Evolutionary conservation across 768 basidiomycete genomes (phyloP).

Genomic region (Sutorius australiensis): DNA sequence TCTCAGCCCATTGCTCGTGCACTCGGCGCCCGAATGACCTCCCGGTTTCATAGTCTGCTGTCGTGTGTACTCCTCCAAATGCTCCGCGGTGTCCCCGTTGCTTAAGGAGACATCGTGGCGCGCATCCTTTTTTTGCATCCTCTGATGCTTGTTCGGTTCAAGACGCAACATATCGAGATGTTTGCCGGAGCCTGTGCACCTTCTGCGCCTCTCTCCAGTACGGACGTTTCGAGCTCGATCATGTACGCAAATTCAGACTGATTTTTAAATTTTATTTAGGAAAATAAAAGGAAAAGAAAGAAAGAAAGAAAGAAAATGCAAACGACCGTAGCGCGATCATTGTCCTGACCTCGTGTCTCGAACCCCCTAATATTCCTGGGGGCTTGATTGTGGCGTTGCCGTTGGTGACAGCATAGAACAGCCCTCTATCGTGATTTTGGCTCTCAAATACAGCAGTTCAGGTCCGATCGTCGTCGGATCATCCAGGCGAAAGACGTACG

Average conservation of each 20-base stretch:
- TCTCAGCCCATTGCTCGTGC: neutral
- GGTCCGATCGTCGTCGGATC: slow-evolving; percentile 8
- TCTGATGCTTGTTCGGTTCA: slow-evolving; percentile 2
- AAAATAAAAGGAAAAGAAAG: neutral
- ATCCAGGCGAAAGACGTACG: slow-evolving; percentile 7
- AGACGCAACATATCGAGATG: too few species aligned
- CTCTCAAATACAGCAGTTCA: neutral
- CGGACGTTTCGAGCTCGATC: neutral
- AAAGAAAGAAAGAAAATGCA: neutral
- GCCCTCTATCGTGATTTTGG: slow-evolving; percentile 1
- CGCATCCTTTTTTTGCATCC: neutral
- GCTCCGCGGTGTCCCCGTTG: neutral
- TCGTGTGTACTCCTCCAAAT: too few species aligned
- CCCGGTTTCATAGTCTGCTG: neutral
- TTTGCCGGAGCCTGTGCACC: neutral
- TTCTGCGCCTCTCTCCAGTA: neutral
- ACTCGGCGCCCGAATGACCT: neutral
- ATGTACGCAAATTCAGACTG: neutral
- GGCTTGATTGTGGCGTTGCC: slow-evolving; percentile 14
- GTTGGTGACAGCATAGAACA: slow-evolving; percentile 4
- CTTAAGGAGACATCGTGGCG: neutral
- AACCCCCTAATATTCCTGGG: neutral
- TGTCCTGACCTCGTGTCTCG: neutral
- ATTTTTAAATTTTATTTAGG: neutral
- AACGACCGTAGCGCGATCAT: neutral